Evolutionary conservation across 192 early-diverging fungal species (phyloP).

Genomic region (Coemansia sp.): DNA sequence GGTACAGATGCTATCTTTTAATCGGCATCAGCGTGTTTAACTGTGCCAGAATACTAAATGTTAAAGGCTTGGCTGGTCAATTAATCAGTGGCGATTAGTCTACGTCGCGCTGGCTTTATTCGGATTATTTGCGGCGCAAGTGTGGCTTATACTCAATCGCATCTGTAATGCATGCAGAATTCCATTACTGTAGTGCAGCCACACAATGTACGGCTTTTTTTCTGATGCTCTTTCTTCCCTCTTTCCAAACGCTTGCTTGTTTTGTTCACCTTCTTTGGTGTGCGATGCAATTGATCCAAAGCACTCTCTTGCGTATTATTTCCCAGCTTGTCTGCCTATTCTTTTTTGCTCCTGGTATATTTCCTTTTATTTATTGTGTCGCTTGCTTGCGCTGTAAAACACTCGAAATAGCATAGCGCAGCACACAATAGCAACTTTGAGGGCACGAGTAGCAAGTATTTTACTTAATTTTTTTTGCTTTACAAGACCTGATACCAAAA

Average conservation of each 20-base stretch:
- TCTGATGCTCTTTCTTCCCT: neutral
- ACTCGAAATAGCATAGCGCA: neutral
- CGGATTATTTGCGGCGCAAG: neutral
- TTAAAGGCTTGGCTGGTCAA: neutral
- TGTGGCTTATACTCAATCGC: neutral
- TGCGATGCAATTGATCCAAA: neutral
- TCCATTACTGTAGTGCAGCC: neutral
- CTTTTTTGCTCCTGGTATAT: neutral
- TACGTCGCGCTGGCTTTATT: too few species aligned
- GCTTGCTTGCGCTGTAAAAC: neutral
- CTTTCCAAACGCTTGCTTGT: neutral
- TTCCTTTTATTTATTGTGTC: neutral
- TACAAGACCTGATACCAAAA: neutral
- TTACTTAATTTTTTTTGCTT: too few species aligned
- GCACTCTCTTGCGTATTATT: neutral
- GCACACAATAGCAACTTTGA: neutral
- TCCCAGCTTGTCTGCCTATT: neutral
- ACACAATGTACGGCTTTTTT: neutral
- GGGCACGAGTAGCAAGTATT: neutral
- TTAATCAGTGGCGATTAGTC: neutral
- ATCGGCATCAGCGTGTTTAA: too few species aligned
- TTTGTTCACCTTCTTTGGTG: neutral
- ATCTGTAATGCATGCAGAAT: neutral
- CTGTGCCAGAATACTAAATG: too few species aligned
- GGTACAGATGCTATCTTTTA: too few species aligned